Evolutionary conservation across 306 rosid species (phyloP).

Genomic region (Macrotyloma uniflorum): DNA sequence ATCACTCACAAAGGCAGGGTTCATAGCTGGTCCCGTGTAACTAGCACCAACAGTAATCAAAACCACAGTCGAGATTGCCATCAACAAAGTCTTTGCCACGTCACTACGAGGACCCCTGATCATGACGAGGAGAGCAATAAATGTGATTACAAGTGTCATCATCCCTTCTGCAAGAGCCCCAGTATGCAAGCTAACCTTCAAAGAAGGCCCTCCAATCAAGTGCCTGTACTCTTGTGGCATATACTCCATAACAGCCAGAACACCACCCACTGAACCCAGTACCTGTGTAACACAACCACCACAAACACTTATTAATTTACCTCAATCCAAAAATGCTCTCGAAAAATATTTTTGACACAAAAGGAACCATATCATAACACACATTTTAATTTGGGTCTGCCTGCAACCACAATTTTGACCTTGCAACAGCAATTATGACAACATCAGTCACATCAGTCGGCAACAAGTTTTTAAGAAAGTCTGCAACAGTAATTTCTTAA

Average conservation of each 20-base stretch:
- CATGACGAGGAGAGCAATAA: constrained; percentile 65
- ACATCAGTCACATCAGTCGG: neutral
- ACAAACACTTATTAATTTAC: constrained; percentile 6
- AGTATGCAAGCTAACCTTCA: constrained; percentile 35
- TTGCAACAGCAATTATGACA: too few relatives aligned
- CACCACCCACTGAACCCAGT: constrained; percentile 85
- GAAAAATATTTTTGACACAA: neutral
- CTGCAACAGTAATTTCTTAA: neutral
- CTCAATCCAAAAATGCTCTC: neutral
- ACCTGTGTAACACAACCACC: constrained; percentile 56
- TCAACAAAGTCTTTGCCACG: constrained; percentile 57
- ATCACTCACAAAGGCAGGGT: constrained; percentile 84
- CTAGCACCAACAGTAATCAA: constrained; percentile 59
- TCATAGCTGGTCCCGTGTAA: constrained; percentile 91
- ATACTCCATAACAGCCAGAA: constrained; percentile 69
- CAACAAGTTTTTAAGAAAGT: neutral
- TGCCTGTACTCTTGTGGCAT: constrained; percentile 67
- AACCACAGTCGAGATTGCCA: constrained; percentile 60
- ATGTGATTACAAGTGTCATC: constrained; percentile 71
- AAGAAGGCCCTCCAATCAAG: constrained; percentile 78
- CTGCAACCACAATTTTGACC: neutral
- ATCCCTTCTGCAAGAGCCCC: constrained; percentile 88
- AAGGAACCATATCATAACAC: neutral
- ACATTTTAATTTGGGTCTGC: neutral
- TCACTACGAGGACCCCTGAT: constrained; percentile 74